Evolutionary conservation across 257 asterid genomes (phyloP).

Genomic region (Nicotiana paniculata): DNA sequence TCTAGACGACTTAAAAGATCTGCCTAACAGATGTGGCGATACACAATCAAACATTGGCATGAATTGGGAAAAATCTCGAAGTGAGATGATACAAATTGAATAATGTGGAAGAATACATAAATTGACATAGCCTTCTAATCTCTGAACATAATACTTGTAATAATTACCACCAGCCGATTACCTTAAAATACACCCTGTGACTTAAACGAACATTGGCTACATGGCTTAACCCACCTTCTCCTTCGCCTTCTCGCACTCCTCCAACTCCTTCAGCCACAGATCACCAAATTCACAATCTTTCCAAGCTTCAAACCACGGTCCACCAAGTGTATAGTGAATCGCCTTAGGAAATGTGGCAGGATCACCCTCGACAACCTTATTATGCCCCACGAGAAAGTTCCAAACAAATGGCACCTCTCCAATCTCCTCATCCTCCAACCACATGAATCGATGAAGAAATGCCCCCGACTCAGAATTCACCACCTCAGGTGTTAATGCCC

Average conservation of each 20-base stretch:
- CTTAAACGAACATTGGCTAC: not conserved
- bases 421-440: constrained; percentile 75
- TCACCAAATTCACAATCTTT: constrained; percentile 86
- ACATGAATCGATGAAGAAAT: constrained; percentile 72
- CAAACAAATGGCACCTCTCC: constrained; percentile 82
- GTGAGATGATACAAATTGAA: not conserved
- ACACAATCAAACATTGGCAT: not conserved
- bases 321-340: constrained; percentile 78
- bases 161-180: not conserved
- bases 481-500: constrained; percentile 50
- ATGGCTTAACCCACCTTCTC: constrained; percentile 9
- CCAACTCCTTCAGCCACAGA: constrained; percentile 73
- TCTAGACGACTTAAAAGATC: not conserved
- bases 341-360: constrained; percentile 58
- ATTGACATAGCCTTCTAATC: not conserved
- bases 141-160: not conserved
- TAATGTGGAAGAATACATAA: not conserved
- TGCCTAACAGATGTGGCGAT: not conserved
- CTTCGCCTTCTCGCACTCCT: constrained; percentile 40
- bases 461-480: constrained; percentile 80
- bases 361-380: constrained; percentile 58
- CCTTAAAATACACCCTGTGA: not conserved
- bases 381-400: constrained; percentile 86
- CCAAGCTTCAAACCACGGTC: constrained; percentile 95
- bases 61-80: not conserved